phyloP scores from a whole-genome alignment of 306 rosid species.

The Astragalus glycyphyllos region DNA sequence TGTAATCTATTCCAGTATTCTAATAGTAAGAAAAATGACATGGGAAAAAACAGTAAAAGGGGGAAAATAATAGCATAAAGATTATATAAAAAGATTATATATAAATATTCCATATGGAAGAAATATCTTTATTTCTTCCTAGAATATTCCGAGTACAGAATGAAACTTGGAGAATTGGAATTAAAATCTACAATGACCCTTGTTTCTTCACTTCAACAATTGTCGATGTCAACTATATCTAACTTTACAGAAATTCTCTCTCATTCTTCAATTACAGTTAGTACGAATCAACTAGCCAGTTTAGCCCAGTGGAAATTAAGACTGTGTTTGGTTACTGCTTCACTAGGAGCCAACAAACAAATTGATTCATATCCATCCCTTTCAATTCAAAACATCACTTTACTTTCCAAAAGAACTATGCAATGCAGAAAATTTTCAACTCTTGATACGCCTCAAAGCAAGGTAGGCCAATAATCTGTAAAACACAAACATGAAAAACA shows the following conservation, averaged over 20 bases:
- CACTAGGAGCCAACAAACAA: conserved; percentile 38
- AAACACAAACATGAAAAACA: conserved; percentile 78
- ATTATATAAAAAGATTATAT: background rate
- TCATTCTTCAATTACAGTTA: conserved; percentile 45
- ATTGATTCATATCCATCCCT: conserved; percentile 43
- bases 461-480: conserved; percentile 82
- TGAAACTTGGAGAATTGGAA: conserved; percentile 43
- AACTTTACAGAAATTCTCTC: conserved; percentile 47
- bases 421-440: conserved; percentile 36
- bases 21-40: background rate
- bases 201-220: conserved; percentile 38
- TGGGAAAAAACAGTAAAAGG: background rate
- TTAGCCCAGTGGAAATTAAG: conserved; percentile 33
- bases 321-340: conserved; percentile 31
- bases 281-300: conserved; percentile 39
- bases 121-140: conserved; percentile 45
- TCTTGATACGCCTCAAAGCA: conserved; percentile 74
- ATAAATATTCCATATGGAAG: conserved; percentile 18
- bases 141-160: conserved; percentile 37
- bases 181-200: conserved; percentile 47
- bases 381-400: conserved; percentile 21
- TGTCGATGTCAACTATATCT: conserved; percentile 36
- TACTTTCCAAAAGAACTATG: conserved; percentile 14
- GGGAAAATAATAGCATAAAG: conserved; percentile 1
- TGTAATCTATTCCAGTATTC: background rate